phyloP scores from a whole-genome alignment of 2,329 filamentous ascomycete genomes.

The Fusarium scirpi region DNA sequence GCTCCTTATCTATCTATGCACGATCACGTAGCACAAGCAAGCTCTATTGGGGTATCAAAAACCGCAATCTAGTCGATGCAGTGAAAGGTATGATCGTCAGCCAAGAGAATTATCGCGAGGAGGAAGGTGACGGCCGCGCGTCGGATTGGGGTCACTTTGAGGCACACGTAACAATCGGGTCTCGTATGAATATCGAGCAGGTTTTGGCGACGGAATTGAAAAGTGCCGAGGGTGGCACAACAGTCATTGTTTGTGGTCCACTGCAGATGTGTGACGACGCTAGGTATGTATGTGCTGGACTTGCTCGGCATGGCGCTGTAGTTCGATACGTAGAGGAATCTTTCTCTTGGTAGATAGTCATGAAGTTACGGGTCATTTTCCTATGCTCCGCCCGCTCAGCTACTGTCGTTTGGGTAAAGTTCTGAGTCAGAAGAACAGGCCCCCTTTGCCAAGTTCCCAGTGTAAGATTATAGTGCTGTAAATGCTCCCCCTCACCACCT shows the following conservation, averaged over 20 bases:
- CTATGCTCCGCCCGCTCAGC: neutral
- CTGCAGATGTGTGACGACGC: constrained; percentile 49
- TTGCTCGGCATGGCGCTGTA: constrained; percentile 43
- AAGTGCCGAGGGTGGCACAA: constrained; percentile 41
- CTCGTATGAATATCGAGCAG: constrained; percentile 44
- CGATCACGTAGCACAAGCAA: constrained; percentile 43
- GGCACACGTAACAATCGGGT: constrained; percentile 47
- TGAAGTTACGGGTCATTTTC: neutral
- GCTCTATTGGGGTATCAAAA: constrained; percentile 49
- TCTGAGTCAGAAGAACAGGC: neutral
- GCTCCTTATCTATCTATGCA: constrained; percentile 35
- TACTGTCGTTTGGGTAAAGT: neutral
- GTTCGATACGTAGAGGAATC: constrained; percentile 46
- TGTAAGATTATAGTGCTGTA: neutral
- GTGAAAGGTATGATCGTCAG: constrained; percentile 43
- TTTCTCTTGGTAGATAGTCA: constrained; percentile 24
- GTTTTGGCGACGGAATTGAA: constrained; percentile 45
- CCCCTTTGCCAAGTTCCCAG: neutral
- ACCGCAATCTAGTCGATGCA: constrained; percentile 42
- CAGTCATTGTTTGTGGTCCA: constrained; percentile 48
- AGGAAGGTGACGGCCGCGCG: neutral
- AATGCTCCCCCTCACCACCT: neutral
- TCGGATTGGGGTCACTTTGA: constrained; percentile 46
- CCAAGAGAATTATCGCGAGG: neutral
- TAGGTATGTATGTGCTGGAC: constrained; percentile 41